phyloP scores from a whole-genome alignment of 2,329 filamentous ascomycete species.

The Parastagonospora avenae region DNA sequence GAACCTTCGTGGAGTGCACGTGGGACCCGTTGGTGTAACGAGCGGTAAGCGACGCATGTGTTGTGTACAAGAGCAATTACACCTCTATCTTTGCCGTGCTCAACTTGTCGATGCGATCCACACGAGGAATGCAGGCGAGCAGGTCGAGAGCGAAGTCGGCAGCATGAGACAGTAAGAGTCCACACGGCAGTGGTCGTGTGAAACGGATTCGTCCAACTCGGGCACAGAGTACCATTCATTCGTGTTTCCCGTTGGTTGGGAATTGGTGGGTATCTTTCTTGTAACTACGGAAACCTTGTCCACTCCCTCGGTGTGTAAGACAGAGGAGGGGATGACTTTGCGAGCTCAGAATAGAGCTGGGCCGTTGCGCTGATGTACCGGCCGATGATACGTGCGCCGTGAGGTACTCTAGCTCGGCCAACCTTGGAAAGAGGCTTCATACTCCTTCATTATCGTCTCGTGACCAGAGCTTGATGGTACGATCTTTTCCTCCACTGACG shows the following conservation, averaged over 20 bases:
- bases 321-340: conserved; percentile 16
- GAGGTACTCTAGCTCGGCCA: background rate
- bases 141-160: background rate
- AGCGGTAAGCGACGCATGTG: conserved; percentile 6
- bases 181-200: background rate
- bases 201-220: background rate
- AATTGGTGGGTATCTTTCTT: conserved; percentile 22
- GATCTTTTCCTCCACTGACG: conserved; percentile 89
- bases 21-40: conserved; percentile 7
- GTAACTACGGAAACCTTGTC: conserved; percentile 18
- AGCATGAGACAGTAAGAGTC: background rate
- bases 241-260: conserved; percentile 10
- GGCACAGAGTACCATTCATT: conserved; percentile 9
- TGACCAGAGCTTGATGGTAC: conserved; percentile 95
- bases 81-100: no score
- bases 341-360: conserved; percentile 1
- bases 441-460: conserved; percentile 62
- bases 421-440: conserved; percentile 19
- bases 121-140: no score
- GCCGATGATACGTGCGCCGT: background rate
- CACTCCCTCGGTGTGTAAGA: conserved; percentile 11
- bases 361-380: background rate
- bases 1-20: conserved; percentile 9
- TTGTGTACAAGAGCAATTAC: background rate
- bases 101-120: no score